Percentiles rank a stretch among this genome's conserved stretches.
Conservation (phyloP, 331 rosid species). For the Pyrus hybrid region DNA sequence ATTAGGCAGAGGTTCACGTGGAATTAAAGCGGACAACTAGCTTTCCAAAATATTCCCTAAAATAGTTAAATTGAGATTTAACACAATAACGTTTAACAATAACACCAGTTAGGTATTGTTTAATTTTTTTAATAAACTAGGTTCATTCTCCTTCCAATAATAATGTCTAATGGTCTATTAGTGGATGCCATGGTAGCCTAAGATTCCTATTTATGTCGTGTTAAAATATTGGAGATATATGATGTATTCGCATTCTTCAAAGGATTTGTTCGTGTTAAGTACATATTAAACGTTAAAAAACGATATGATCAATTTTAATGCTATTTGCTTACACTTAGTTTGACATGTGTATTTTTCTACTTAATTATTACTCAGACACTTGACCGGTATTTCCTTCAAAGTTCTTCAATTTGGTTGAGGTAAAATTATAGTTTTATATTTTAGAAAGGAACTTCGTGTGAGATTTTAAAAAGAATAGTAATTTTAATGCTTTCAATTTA, state of each 20-base stretch:
- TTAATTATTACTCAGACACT: not conserved
- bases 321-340: not conserved
- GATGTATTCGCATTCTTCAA: not conserved
- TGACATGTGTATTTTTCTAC: not conserved
- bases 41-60: constrained; percentile 28
- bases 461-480: too few relatives aligned
- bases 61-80: not conserved
- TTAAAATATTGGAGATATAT: not conserved
- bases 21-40: constrained; percentile 11
- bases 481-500: not conserved
- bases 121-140: too few relatives aligned
- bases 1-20: constrained; percentile 14
- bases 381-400: not conserved
- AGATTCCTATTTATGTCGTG: not conserved
- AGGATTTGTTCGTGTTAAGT: too few relatives aligned
- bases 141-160: too few relatives aligned
- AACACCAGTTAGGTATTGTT: too few relatives aligned
- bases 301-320: too few relatives aligned
- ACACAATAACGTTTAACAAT: not conserved
- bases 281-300: too few relatives aligned
- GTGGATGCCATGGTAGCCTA: not conserved
- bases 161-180: too few relatives aligned
- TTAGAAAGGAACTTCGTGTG: not conserved
- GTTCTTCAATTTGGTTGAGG: not conserved
- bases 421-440: too few relatives aligned